phyloP scores from a whole-genome alignment of 306 rosid genomes.

The Cyamopsis tetragonoloba region DNA sequence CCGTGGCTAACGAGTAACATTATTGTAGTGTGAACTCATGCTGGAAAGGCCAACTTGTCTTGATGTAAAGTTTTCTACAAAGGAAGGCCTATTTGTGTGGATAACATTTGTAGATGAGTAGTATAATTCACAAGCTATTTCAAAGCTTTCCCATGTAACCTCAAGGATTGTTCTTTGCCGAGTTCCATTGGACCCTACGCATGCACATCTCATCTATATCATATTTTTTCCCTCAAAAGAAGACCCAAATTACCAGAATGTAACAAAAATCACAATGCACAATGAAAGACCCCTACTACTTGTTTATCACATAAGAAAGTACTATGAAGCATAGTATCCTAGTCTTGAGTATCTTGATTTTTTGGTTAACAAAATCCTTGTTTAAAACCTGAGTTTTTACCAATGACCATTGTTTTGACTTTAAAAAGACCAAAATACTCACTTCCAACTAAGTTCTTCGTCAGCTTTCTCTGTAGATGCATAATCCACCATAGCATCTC shows the following conservation, averaged over 20 bases:
- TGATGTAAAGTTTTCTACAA: constrained; percentile 7
- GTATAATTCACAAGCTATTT: constrained; percentile 18
- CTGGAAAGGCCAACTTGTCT: too few relatives aligned
- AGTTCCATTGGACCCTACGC: constrained; percentile 98
- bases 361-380: neutral
- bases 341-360: neutral
- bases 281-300: neutral
- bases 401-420: neutral
- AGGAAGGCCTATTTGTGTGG: neutral
- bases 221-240: constrained; percentile 44
- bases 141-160: constrained; percentile 55
- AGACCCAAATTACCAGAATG: neutral
- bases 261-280: neutral
- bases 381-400: neutral
- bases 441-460: constrained; percentile 90
- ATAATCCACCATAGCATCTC: constrained; percentile 90
- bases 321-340: neutral
- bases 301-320: constrained; percentile 18
- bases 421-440: constrained; percentile 27
- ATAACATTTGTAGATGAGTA: neutral
- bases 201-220: constrained; percentile 83
- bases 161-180: constrained; percentile 87
- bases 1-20: too few relatives aligned
- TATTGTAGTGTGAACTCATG: too few relatives aligned
- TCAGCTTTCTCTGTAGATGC: constrained; percentile 84